A percentile compares a stretch with the other conserved stretches of the same genome.
Conservation (phyloP, 495 filamentous ascomycete genomes). For the Podospora pseudopauciseta region DNA sequence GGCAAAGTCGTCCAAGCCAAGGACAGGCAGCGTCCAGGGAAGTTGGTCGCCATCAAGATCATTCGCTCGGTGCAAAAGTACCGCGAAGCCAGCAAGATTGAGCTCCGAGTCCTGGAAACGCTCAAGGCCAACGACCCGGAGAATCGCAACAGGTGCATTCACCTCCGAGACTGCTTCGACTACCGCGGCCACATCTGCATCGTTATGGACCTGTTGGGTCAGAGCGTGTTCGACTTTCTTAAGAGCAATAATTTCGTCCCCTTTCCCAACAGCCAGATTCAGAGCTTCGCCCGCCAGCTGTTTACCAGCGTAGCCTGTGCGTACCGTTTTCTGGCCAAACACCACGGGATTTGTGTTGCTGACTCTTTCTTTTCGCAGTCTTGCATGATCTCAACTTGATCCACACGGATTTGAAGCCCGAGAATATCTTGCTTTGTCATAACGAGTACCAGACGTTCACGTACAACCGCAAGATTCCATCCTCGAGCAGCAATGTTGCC, state of each 20-base stretch:
- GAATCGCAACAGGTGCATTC: slow-evolving; percentile 96
- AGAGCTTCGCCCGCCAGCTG: slow-evolving; percentile 90
- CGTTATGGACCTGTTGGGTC: slow-evolving; percentile 91
- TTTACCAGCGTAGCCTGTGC: slow-evolving; percentile 98
- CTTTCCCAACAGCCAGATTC: slow-evolving; percentile 98
- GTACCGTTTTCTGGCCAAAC: slow-evolving; percentile 33
- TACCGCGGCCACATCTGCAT: slow-evolving; percentile 98
- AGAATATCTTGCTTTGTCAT: slow-evolving; percentile 93
- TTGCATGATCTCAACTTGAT: slow-evolving; percentile 97
- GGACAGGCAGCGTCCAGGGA: slow-evolving; percentile 63
- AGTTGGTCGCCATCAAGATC: slow-evolving; percentile 90
- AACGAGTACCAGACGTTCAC: slow-evolving; percentile 93
- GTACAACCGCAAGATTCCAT: slow-evolving; percentile 91
- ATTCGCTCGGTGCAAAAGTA: slow-evolving; percentile 98
- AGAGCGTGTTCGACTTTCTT: slow-evolving; percentile 97
- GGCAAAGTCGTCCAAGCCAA: slow-evolving; percentile 94
- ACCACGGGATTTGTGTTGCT: slow-evolving; percentile 25
- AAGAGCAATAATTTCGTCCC: slow-evolving; percentile 93
- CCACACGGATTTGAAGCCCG: slow-evolving; percentile 95
- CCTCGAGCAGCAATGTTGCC: slow-evolving; percentile 70
- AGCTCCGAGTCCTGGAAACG: slow-evolving; percentile 87
- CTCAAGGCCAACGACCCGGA: slow-evolving; percentile 82
- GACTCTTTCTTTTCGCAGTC: slow-evolving; percentile 50
- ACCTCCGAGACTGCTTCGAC: slow-evolving; percentile 95
- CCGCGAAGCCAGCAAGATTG: slow-evolving; percentile 93